Evolutionary conservation across 2,329 filamentous ascomycete genomes (phyloP).

Genomic region (Cladophialophora immunda): DNA sequence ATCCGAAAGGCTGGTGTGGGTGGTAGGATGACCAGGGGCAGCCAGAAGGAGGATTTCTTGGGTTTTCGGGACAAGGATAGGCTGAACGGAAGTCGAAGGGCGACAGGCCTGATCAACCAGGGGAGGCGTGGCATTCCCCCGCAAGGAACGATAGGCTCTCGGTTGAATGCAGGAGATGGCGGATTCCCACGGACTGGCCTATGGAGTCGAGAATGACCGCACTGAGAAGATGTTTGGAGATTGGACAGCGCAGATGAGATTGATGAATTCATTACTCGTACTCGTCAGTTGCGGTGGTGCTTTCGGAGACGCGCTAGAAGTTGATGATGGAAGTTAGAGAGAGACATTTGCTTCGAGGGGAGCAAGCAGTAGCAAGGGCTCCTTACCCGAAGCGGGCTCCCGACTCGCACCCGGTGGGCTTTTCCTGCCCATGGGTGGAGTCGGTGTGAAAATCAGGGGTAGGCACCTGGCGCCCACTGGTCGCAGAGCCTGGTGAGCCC

Average conservation of each 20-base stretch:
- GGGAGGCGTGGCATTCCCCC: slow-evolving; percentile 21
- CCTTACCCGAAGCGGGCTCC: neutral
- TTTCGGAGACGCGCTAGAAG: slow-evolving; percentile 13
- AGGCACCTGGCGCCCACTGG: neutral
- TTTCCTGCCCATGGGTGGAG: neutral
- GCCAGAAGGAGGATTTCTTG: neutral
- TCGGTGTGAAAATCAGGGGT: slow-evolving; percentile 2
- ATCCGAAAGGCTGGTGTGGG: slow-evolving; percentile 24
- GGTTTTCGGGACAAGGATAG: slow-evolving; percentile 21
- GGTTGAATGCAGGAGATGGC: slow-evolving; percentile 13
- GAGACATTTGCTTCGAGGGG: neutral
- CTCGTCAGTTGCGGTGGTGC: neutral
- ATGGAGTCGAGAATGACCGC: neutral
- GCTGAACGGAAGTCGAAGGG: slow-evolving; percentile 7
- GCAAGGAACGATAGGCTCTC: slow-evolving; percentile 32
- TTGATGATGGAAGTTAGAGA: slow-evolving; percentile 3
- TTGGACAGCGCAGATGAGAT: neutral
- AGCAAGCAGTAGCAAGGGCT: neutral
- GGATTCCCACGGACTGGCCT: neutral
- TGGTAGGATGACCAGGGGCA: slow-evolving; percentile 10
- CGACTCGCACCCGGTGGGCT: neutral
- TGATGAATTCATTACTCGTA: neutral
- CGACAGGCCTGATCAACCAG: slow-evolving; percentile 22
- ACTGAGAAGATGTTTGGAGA: slow-evolving; percentile 6
- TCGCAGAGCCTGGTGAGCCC: neutral